Conservation (phyloP, 106 monocot genomes). For the Allium cepa region DNA sequence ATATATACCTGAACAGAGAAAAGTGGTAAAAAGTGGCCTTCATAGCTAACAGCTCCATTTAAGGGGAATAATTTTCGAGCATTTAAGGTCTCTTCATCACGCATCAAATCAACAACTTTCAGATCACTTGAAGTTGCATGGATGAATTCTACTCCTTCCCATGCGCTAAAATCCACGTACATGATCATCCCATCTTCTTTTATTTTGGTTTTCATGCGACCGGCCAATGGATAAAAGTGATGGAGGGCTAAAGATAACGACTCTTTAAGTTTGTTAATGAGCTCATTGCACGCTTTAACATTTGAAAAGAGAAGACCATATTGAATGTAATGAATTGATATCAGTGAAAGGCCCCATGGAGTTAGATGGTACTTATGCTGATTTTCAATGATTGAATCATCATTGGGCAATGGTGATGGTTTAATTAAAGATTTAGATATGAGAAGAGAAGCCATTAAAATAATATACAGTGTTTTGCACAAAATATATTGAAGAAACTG, state of each 20-base stretch:
- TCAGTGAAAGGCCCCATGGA: slow-evolving; percentile 39
- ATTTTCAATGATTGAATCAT: no score
- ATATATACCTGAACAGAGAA: slow-evolving; percentile 37
- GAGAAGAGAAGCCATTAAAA: neutral
- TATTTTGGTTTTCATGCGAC: slow-evolving; percentile 33
- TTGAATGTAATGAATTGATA: slow-evolving; percentile 57
- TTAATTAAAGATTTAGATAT: neutral
- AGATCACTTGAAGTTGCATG: slow-evolving; percentile 31
- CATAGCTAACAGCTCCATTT: slow-evolving; percentile 37
- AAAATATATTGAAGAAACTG: neutral
- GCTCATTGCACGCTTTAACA: neutral
- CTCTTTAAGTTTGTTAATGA: slow-evolving; percentile 24
- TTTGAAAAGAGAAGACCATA: slow-evolving; percentile 71
- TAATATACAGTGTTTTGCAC: neutral
- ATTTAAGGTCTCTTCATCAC: slow-evolving; percentile 22
- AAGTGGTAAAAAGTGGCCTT: slow-evolving; percentile 41
- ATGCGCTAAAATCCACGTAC: slow-evolving; percentile 31
- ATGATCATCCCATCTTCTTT: slow-evolving; percentile 14
- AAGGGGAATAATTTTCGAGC: slow-evolving; percentile 40
- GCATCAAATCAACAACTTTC: slow-evolving; percentile 24
- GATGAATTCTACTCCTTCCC: slow-evolving; percentile 53
- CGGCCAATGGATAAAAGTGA: slow-evolving; percentile 73
- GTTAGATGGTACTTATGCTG: slow-evolving; percentile 22
- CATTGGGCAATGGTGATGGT: neutral
- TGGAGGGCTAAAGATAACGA: slow-evolving; percentile 43